Evolutionary conservation across 257 asterid genomes (phyloP).

Genomic region (Leonotis leonurus): DNA sequence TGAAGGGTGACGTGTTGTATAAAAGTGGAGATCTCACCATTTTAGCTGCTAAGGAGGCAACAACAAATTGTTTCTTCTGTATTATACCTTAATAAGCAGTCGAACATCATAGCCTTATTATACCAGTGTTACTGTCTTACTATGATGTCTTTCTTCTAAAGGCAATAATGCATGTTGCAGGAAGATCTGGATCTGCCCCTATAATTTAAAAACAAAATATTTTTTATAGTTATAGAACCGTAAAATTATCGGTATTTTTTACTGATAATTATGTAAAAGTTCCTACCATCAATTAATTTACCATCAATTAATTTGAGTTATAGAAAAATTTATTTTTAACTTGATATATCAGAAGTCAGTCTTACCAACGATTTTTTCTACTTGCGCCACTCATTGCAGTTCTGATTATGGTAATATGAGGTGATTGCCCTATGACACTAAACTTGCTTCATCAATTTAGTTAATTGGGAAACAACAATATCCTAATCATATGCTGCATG

Average conservation of each 20-base stretch:
- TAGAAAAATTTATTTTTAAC: no score
- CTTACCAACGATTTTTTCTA: no score
- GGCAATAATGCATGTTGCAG: neutral
- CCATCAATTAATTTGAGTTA: no score
- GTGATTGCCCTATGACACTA: neutral
- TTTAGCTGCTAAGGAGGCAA: slow-evolving; percentile 7
- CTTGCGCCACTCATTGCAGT: no score
- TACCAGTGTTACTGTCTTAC: neutral
- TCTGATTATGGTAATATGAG: neutral
- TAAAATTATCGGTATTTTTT: no score
- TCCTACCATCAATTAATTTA: no score
- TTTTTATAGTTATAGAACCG: no score
- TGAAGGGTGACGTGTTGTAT: neutral
- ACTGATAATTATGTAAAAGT: no score
- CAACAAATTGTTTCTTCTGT: neutral
- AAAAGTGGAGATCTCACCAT: neutral
- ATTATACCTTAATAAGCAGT: neutral
- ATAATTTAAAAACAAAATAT: no score
- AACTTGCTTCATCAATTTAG: neutral
- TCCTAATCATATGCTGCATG: neutral
- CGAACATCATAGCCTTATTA: neutral
- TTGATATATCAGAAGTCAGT: no score
- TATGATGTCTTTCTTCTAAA: neutral
- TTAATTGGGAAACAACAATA: neutral
- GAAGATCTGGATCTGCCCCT: neutral